These are phyloP conservation scores for Saksenaea vasiformis DNA, from an alignment of 371 early-diverging fungal species.

Conservation along the genomic window DNA sequence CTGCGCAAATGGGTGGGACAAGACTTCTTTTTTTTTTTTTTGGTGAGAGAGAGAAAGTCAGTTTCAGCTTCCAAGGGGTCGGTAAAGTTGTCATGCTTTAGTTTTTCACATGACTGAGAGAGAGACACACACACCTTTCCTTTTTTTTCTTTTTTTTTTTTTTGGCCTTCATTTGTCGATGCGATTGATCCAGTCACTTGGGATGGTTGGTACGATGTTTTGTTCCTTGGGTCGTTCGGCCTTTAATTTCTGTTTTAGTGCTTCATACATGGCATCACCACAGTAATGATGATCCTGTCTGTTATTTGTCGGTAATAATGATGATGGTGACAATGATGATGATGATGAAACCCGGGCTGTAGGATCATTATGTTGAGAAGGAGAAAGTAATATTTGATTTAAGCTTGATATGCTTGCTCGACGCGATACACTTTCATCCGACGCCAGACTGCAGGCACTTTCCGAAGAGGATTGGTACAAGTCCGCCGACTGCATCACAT, in stretches of 20 bases:
- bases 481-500: conserved; percentile 58
- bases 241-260: neutral
- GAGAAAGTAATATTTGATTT: neutral
- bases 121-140: neutral
- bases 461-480: conserved; percentile 33
- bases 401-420: conserved; percentile 6
- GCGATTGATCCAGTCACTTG: conserved; percentile 3
- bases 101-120: neutral
- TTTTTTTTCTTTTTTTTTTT: neutral
- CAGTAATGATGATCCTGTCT: neutral
- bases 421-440: neutral
- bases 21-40: no score
- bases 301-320: neutral
- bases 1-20: conserved; percentile 2
- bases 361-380: no score
- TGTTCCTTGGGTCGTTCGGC: conserved; percentile 4
- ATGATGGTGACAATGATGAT: neutral
- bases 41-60: neutral
- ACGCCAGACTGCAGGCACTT: neutral
- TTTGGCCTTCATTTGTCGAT: neutral
- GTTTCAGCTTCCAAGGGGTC: conserved; percentile 1
- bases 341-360: no score
- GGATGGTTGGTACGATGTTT: neutral
- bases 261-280: conserved; percentile 3
- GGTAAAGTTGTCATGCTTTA: conserved; percentile 1